A percentile compares a stretch with the other conserved stretches of the same genome.
Conservation (phyloP, 2,329 filamentous ascomycete species). For the Clonostachys byssicola region DNA sequence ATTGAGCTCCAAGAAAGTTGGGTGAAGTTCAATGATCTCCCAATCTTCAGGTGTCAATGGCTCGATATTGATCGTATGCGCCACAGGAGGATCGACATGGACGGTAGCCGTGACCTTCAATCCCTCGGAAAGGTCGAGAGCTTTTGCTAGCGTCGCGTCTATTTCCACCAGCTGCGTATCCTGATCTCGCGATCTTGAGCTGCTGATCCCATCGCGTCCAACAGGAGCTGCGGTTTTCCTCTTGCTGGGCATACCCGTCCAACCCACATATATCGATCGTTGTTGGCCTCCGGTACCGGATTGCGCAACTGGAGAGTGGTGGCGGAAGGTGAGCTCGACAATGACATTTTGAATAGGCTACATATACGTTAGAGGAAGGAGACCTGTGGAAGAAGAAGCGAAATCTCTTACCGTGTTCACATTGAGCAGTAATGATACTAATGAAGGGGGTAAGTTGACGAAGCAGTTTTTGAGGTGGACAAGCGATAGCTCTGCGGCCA, state of each 20-base stretch:
- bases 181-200: conserved; percentile 62
- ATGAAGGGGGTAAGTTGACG: conserved; percentile 81
- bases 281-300: conserved; percentile 43
- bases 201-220: conserved; percentile 66
- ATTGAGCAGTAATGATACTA: conserved; percentile 83
- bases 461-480: conserved; percentile 91
- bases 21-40: conserved; percentile 98
- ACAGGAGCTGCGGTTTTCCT: conserved; percentile 71
- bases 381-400: not conserved
- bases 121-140: conserved; percentile 74
- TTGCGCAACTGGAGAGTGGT: conserved; percentile 41
- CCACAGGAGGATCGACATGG: conserved; percentile 85
- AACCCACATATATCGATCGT: conserved; percentile 81
- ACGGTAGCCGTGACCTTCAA: conserved; percentile 70
- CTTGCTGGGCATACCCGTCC: conserved; percentile 98
- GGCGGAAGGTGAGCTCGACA: conserved; percentile 77
- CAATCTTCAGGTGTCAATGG: conserved; percentile 93
- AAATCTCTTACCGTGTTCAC: conserved; percentile 71
- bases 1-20: conserved; percentile 91
- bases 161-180: conserved; percentile 79
- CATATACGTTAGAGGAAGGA: not conserved
- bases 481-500: conserved; percentile 78
- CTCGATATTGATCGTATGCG: conserved; percentile 95
- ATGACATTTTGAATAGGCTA: conserved; percentile 94
- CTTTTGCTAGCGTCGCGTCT: conserved; percentile 76